A percentile compares a stretch with the other conserved stretches of the same genome.
phyloP scores from a whole-genome alignment of 2,329 filamentous ascomycete species.

The Moelleriella libera region DNA sequence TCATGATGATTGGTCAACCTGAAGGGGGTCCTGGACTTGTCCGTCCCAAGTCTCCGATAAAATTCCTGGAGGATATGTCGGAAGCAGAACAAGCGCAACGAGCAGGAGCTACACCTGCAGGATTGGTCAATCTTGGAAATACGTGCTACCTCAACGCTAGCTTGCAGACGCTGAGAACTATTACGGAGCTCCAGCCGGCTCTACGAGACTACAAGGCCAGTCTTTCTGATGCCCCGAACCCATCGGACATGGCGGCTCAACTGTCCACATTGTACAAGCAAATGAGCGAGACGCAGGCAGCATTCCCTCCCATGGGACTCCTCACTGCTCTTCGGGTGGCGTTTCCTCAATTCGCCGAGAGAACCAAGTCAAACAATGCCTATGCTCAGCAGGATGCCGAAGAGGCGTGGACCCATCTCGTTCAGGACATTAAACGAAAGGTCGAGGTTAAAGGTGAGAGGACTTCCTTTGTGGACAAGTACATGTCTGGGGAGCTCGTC shows the following conservation, averaged over 20 bases:
- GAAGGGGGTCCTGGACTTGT: conserved; percentile 47
- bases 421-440: conserved; percentile 69
- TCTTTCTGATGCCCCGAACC: conserved; percentile 21
- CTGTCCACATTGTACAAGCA: conserved; percentile 74
- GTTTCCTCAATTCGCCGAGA: conserved; percentile 90
- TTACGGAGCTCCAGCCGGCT: conserved; percentile 80
- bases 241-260: conserved; percentile 60
- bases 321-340: conserved; percentile 62
- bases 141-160: conserved; percentile 98
- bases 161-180: conserved; percentile 74
- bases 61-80: conserved; percentile 95
- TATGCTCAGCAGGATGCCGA: conserved; percentile 98
- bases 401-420: conserved; percentile 93
- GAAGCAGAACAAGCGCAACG: conserved; percentile 78
- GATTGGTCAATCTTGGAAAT: conserved; percentile 85
- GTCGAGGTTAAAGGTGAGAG: conserved; percentile 49
- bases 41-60: conserved; percentile 66
- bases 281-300: conserved; percentile 79
- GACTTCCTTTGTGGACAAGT: conserved; percentile 74
- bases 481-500: conserved; percentile 72
- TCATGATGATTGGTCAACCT: conserved; percentile 96
- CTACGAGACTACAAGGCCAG: conserved; percentile 42
- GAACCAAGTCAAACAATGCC: conserved; percentile 64
- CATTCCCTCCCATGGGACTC: conserved; percentile 74
- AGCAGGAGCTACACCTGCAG: conserved; percentile 74